These are phyloP conservation scores for Mortierella sp. DNA, from an alignment of 371 early-diverging fungal genomes.

Conservation along the genomic window DNA sequence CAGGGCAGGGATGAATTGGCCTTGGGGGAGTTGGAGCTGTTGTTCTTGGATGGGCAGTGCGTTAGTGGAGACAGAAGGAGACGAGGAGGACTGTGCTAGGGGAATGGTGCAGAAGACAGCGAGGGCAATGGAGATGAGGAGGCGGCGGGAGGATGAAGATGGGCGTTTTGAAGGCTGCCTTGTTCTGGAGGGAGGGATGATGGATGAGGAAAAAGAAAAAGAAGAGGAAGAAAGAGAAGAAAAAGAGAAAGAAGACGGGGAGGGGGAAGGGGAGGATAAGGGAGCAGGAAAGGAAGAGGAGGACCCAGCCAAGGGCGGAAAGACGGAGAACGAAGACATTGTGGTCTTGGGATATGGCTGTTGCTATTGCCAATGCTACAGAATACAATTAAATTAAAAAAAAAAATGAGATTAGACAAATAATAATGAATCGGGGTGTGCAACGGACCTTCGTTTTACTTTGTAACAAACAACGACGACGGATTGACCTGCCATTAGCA, in stretches of 20 bases:
- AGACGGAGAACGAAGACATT: conserved; percentile 23
- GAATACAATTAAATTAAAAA: not conserved
- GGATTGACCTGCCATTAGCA: not conserved
- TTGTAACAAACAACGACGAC: not conserved
- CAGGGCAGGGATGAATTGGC: not conserved
- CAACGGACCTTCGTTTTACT: not conserved
- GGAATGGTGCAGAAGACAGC: conserved; percentile 19
- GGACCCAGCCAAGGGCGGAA: conserved; percentile 4
- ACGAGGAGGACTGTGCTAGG: conserved; percentile 12
- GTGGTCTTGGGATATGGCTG: not conserved
- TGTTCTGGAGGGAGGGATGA: conserved; percentile 10
- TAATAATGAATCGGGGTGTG: not conserved
- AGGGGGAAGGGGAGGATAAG: not conserved
- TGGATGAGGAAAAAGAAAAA: not conserved
- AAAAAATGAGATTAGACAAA: too few relatives aligned
- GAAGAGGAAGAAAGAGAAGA: not conserved
- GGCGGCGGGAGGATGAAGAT: not conserved
- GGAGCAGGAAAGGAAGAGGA: conserved; percentile 9
- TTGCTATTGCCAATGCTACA: not conserved
- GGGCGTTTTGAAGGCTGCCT: not conserved
- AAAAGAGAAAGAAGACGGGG: not conserved
- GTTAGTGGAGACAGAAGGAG: not conserved
- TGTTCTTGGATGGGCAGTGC: not conserved
- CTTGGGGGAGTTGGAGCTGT: not conserved
- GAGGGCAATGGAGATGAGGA: conserved; percentile 19